Base-by-base conservation (phyloP, 768 basidiomycete species). In the Candolleomyces eurysporus region DNA sequence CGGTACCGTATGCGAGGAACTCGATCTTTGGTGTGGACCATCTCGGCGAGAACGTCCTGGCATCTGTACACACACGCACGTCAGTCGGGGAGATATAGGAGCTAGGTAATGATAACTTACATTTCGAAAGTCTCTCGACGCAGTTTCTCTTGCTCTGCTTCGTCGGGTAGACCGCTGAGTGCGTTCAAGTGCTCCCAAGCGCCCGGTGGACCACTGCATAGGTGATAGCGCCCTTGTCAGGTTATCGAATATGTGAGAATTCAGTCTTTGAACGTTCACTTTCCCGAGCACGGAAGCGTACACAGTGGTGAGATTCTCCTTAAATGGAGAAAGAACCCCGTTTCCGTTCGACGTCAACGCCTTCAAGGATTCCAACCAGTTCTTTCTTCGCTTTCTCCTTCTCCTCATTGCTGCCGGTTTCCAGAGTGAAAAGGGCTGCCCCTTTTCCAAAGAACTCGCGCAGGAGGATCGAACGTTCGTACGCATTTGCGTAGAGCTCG, bases 381-480 rank as follows among this genome's bases (percentile, higher is more conserved):
- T 91, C 91, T 62, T 82, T 85, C 71, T 83, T 88, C 5, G 84
- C 82, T 14, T 76, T 75, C 63, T 85, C 89, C 70, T 86, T 88
- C 51, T 89, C 86, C 55, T 82, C 82, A 0, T 79, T 82, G 49
- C 82, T 87, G 14, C 85, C 86, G 19, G 69, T 76, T 0, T 78
- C 83, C 6, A 82, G 65, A 6, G 75, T 79, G 73, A 96, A 94
- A 32, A 98, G 74, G 3, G 82, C 77, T 0, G 87, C 88, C 72
- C 97, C 95, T 71, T 91, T 92, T 13, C 95, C 95, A 65, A 94
- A 98, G 64, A 97, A 94, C 62, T 94, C 92, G 17, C 89, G 85
- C 7, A 96, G 76, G 5, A 98, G 79, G 21, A 93, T 77, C 0
- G 88, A 83, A 19, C 92, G 85, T 67, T 96, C 94, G 65, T 91